Evolutionary conservation across 2,329 filamentous ascomycete species (phyloP), one percentile per base, ranked within the genome.

Genomic region (Arthrobotrys pseudoclavata): DNA sequence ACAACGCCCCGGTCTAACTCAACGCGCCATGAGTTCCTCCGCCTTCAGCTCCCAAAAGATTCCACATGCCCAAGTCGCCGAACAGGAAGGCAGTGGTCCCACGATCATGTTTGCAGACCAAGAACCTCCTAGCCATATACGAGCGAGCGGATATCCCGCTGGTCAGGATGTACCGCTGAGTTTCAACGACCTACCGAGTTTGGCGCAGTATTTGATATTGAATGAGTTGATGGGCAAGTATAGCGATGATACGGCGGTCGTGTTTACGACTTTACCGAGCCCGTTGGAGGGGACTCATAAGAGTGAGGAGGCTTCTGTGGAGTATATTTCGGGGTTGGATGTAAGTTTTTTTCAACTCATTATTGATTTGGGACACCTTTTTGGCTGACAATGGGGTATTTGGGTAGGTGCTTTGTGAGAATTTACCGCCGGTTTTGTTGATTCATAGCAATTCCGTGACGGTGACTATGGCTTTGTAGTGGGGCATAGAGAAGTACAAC

Each of bases 401-500:
- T 83, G 86, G 95, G 76, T 92, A 50, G 83, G 88, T 96, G 1
- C 84, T 97, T 72, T 95, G 91, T 83, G 88, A 91, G 81, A 91
- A 89, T 10, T 84, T 95, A 78, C 92, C 93, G 29, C 93, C 93
- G 0, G 89, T 90, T 53, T 83, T 96, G 81, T 85, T 97, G 83
- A 91, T 97, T 45, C 88, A 96, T 84, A 94, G 91, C 83, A 96
- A 96, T 84, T 93, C 90, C 81, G 94, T 96, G 91, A 96, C 92
- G 15, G 93, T 96, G 55, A 96, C 91, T 5, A 91, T 92, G 81
- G 92, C 90, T 82, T 84, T 93, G 78, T 92, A 81, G 82, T 64
- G 24, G 24, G 6, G 42, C 1, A 45, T 45, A 45, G n/a, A 45
- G 13, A n/a, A 40, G 2, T 40, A 40, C 12, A 40, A 12, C 42